These are phyloP conservation scores for Veloboletus limbatus DNA, from an alignment of 1,284 basidiomycete genomes.

Conservation along the genomic window DNA sequence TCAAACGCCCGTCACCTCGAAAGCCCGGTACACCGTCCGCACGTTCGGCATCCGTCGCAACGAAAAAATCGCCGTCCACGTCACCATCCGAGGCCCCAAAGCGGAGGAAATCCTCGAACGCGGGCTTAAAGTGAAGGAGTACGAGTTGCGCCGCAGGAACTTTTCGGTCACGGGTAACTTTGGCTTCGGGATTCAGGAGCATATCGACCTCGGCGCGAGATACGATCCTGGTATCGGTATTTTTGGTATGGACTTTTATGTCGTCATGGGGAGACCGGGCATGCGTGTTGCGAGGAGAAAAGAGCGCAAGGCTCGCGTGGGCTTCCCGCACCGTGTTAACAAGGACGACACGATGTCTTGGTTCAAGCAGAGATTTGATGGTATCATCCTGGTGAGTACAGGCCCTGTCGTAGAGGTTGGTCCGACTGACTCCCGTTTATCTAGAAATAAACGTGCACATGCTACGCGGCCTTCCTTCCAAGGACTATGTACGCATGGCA, in stretches of 20 bases:
- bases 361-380: constrained; percentile 99
- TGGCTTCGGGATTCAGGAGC: constrained; percentile 97
- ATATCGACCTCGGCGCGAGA: constrained; percentile 98
- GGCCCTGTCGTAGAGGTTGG: not conserved
- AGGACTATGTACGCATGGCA: constrained; percentile 23
- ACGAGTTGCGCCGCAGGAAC: constrained; percentile 92
- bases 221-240: constrained; percentile 98
- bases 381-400: constrained; percentile 83
- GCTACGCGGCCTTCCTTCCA: not conserved
- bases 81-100: constrained; percentile 99
- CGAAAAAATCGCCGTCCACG: constrained; percentile 99
- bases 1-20: constrained; percentile 98
- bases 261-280: constrained; percentile 97
- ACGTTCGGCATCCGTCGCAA: constrained; percentile 99
- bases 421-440: not conserved
- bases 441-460: constrained; percentile 29
- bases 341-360: constrained; percentile 94
- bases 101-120: constrained; percentile 99
- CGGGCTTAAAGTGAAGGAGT: constrained; percentile 99
- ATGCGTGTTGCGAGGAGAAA: constrained; percentile 91
- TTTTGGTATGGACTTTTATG: constrained; percentile 98
- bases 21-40: constrained; percentile 99
- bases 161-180: constrained; percentile 99
- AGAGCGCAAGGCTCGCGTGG: constrained; percentile 85
- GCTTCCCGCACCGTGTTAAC: constrained; percentile 84